A percentile compares a stretch with the other conserved stretches of the same genome.
These are phyloP conservation scores for Penicillium sp. DNA, from an alignment of 2,329 filamentous ascomycete genomes.

Conservation along the genomic window DNA sequence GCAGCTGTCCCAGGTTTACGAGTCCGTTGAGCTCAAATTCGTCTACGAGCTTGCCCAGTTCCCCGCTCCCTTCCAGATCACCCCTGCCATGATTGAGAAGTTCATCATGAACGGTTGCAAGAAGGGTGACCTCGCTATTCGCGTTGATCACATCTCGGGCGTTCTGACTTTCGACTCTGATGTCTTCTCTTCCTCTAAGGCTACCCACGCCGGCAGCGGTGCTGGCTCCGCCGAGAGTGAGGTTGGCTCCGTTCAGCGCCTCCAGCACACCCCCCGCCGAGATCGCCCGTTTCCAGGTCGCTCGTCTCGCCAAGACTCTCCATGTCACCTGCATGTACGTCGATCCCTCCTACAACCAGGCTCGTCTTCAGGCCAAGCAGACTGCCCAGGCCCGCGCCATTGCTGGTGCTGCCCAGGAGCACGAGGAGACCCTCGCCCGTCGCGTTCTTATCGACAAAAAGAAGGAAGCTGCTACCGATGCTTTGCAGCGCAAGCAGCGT, in stretches of 20 bases:
- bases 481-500: conserved; percentile 82
- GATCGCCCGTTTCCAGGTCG: conserved; percentile 92
- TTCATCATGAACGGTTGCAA: conserved; percentile 99
- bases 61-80: conserved; percentile 93
- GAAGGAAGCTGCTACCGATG: conserved; percentile 90
- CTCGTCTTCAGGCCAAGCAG: conserved; percentile 73
- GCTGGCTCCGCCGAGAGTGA: conserved; percentile 87
- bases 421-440: conserved; percentile 76
- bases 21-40: conserved; percentile 91
- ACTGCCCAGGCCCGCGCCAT: conserved; percentile 77
- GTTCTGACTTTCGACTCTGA: conserved; percentile 97
- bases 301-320: conserved; percentile 83
- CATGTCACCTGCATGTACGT: conserved; percentile 96
- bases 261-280: conserved; percentile 98
- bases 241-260: conserved; percentile 79
- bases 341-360: conserved; percentile 82
- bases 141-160: conserved; percentile 91
- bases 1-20: conserved; percentile 97
- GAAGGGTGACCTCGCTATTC: conserved; percentile 96
- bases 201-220: conserved; percentile 77
- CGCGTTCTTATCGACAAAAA: conserved; percentile 93
- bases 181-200: conserved; percentile 95
- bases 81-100: conserved; percentile 89
- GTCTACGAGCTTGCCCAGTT: conserved; percentile 93
- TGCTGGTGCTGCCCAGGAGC: conserved; percentile 88